A percentile compares a stretch with the other conserved stretches of the same genome.
Conservation (phyloP, 805 yeast genomes). For the Metschnikowia kofuensis region DNA sequence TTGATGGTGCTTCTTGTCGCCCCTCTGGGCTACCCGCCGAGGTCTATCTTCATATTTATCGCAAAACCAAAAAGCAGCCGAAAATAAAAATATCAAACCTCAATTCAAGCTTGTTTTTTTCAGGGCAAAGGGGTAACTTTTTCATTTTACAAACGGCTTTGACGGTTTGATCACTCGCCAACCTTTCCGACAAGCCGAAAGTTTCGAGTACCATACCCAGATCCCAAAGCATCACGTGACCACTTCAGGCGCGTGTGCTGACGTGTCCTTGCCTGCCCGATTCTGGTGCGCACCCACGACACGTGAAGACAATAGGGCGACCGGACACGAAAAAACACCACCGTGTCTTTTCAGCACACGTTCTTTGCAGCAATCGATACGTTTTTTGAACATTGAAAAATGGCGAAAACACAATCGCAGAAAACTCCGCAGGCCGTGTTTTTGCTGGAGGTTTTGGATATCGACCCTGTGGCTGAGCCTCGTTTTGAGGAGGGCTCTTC, state of each 20-base stretch:
- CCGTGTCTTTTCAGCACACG: background rate
- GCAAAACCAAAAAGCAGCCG: no score
- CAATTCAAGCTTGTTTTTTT: no score
- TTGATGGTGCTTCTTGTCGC: no score
- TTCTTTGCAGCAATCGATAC: background rate
- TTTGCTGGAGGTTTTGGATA: conserved; percentile 16
- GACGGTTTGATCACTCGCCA: no score
- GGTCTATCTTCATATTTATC: no score
- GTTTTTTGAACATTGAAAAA: conserved; percentile 1
- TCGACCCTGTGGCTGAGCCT: conserved; percentile 42
- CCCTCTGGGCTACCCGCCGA: no score
- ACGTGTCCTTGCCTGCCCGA: background rate
- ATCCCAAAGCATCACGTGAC: no score
- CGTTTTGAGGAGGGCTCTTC: conserved; percentile 44
- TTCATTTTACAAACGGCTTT: no score
- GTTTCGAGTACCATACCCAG: no score
- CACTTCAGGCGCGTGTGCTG: background rate
- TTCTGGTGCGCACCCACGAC: background rate
- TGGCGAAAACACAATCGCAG: conserved; percentile 18
- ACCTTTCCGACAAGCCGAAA: no score
- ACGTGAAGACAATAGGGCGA: background rate
- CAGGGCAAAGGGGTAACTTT: no score
- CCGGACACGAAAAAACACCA: background rate
- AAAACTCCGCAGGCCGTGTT: conserved; percentile 6
- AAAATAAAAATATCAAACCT: no score